Evolutionary conservation across 371 early-diverging fungal species (phyloP).

Genomic region (Mucor circinelloides): DNA sequence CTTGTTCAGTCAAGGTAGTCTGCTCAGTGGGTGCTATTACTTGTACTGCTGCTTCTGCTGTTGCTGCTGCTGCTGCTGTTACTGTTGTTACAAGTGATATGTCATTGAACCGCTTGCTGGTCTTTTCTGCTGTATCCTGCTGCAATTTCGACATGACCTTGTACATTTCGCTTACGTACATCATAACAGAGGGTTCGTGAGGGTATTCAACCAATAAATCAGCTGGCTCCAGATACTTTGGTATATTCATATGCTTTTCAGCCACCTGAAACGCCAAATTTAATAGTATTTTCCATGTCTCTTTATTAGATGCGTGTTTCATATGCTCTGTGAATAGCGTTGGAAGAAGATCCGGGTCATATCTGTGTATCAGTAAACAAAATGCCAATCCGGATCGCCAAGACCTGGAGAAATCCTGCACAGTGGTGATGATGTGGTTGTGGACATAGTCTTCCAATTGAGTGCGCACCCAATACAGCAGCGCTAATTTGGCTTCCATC

Average conservation of each 20-base stretch:
- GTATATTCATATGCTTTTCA: slow-evolving; percentile 35
- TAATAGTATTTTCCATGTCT: slow-evolving; percentile 34
- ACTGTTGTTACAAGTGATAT: not conserved
- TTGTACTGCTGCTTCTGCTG: too few relatives aligned
- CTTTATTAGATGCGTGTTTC: slow-evolving; percentile 18
- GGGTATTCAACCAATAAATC: slow-evolving; percentile 46
- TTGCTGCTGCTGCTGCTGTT: not conserved
- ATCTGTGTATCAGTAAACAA: slow-evolving; percentile 68
- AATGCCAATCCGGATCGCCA: slow-evolving; percentile 79
- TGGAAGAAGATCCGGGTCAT: slow-evolving; percentile 64
- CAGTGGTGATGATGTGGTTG: slow-evolving; percentile 51
- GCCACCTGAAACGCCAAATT: slow-evolving; percentile 38
- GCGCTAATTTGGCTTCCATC: slow-evolving; percentile 53
- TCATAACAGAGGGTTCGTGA: slow-evolving; percentile 53
- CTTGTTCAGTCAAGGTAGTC: not conserved
- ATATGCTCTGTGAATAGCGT: slow-evolving; percentile 48
- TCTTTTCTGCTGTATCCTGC: slow-evolving; percentile 12
- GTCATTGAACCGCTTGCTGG: slow-evolving; percentile 9
- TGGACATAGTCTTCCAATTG: slow-evolving; percentile 60
- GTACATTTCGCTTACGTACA: slow-evolving; percentile 50
- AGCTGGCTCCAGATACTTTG: slow-evolving; percentile 42
- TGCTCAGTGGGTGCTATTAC: too few relatives aligned
- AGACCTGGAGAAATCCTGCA: slow-evolving; percentile 67
- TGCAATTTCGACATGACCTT: slow-evolving; percentile 37
- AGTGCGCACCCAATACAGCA: slow-evolving; percentile 70